These are phyloP conservation scores for Paraglomus occultum DNA, from an alignment of 192 early-diverging fungal genomes.

Conservation along the genomic window DNA sequence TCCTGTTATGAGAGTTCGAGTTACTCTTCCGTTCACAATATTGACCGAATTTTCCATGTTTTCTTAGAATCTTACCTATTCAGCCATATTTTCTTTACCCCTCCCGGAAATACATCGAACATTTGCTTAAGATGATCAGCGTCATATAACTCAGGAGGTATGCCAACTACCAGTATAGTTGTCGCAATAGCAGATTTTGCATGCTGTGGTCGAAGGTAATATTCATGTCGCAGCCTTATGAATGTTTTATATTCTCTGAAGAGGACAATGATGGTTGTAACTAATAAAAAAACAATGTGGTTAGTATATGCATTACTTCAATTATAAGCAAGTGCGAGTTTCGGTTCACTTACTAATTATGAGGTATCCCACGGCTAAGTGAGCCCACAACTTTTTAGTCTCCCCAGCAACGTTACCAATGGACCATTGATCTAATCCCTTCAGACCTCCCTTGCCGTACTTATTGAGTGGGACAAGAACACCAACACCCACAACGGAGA, in stretches of 20 bases:
- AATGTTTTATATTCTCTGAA: slow-evolving; percentile 60
- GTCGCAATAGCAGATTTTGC: slow-evolving; percentile 46
- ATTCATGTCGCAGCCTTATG: slow-evolving; percentile 62
- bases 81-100: slow-evolving; percentile 61
- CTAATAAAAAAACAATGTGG: slow-evolving; percentile 34
- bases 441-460: slow-evolving; percentile 40
- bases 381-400: slow-evolving; percentile 65
- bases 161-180: slow-evolving; percentile 68
- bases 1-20: slow-evolving; percentile 31
- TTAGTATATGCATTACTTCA: background rate
- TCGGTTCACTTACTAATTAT: slow-evolving; percentile 48
- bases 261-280: slow-evolving; percentile 31
- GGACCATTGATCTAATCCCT: slow-evolving; percentile 60
- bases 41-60: slow-evolving; percentile 10
- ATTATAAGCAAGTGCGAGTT: background rate
- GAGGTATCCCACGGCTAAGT: slow-evolving; percentile 54
- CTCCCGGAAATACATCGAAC: slow-evolving; percentile 68
- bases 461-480: slow-evolving; percentile 74
- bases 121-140: slow-evolving; percentile 46
- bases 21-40: background rate
- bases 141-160: slow-evolving; percentile 61
- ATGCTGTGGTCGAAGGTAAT: slow-evolving; percentile 53
- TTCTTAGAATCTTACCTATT: slow-evolving; percentile 43
- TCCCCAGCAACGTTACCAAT: slow-evolving; percentile 65
- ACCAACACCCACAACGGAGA: slow-evolving; percentile 52